Evolutionary conservation across 495 filamentous ascomycete genomes (phyloP).

Genomic region (Aspergillus nanangensis): DNA sequence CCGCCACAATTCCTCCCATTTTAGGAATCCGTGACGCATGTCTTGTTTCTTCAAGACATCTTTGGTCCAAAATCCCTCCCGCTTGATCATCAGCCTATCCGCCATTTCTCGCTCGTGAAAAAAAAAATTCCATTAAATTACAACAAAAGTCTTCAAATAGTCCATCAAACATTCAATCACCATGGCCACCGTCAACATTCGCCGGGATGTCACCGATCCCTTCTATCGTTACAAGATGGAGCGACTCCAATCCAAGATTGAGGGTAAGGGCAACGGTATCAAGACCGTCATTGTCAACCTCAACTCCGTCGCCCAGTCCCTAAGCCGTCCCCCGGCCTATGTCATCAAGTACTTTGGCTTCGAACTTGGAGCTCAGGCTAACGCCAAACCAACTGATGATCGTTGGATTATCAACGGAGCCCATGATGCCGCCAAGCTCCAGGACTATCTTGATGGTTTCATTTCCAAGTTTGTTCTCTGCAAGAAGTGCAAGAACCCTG

Average conservation of each 20-base stretch:
- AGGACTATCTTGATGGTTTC: constrained; percentile 97
- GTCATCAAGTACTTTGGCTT: constrained; percentile 99
- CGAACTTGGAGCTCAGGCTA: constrained; percentile 96
- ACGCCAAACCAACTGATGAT: constrained; percentile 92
- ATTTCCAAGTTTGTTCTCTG: constrained; percentile 97
- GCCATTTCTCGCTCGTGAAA: constrained; percentile 12
- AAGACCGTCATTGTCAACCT: constrained; percentile 97
- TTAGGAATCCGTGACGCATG: constrained; percentile 51
- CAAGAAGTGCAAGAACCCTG: constrained; percentile 99
- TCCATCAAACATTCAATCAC: too few species aligned
- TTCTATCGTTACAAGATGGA: constrained; percentile 99
- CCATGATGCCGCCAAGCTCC: constrained; percentile 91
- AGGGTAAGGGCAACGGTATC: constrained; percentile 97
- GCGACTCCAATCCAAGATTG: constrained; percentile 94
- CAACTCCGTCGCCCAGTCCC: constrained; percentile 86
- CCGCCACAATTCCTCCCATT: constrained; percentile 51
- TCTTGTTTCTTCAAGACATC: constrained; percentile 45
- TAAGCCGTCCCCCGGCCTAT: constrained; percentile 88
- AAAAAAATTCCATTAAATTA: constrained; percentile 10
- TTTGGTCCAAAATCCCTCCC: constrained; percentile 37
- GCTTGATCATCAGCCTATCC: constrained; percentile 22
- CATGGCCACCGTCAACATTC: constrained; percentile 95
- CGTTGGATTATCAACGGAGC: constrained; percentile 99
- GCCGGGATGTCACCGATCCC: constrained; percentile 94
- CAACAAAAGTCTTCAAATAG: too few species aligned